These are phyloP conservation scores for Phaeosphaeria sp. DNA, from an alignment of 2,329 filamentous ascomycete genomes.

Conservation along the genomic window DNA sequence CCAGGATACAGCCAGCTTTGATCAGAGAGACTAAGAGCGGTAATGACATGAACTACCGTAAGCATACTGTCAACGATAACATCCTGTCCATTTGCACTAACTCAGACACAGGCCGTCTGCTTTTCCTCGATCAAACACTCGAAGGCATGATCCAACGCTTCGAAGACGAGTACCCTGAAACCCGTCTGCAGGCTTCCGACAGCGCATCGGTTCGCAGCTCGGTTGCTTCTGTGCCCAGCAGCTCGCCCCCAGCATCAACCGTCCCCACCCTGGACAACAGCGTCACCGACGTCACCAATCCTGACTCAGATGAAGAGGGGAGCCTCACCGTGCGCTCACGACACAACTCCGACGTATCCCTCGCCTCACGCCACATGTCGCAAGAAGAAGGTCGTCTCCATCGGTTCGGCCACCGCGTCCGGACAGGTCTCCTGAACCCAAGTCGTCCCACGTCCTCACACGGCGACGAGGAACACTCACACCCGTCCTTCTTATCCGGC, in stretches of 20 bases:
- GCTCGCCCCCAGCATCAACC: slow-evolving; percentile 36
- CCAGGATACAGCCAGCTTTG: slow-evolving; percentile 82
- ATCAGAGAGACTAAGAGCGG: slow-evolving; percentile 73
- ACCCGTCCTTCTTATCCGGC: slow-evolving; percentile 33
- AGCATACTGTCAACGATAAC: slow-evolving; percentile 47
- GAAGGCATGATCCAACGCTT: slow-evolving; percentile 93
- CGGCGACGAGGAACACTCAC: slow-evolving; percentile 12
- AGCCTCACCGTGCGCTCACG: slow-evolving; percentile 60
- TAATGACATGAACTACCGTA: slow-evolving; percentile 80
- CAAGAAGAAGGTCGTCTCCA: slow-evolving; percentile 75
- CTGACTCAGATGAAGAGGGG: slow-evolving; percentile 52
- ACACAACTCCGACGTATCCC: slow-evolving; percentile 70
- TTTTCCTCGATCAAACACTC: slow-evolving; percentile 88
- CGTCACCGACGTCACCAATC: slow-evolving; percentile 28
- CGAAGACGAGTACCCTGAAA: slow-evolving; percentile 95
- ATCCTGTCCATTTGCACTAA: slow-evolving; percentile 20
- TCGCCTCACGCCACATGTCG: slow-evolving; percentile 69
- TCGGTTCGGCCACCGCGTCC: slow-evolving; percentile 70
- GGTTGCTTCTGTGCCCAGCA: slow-evolving; percentile 40
- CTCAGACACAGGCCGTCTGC: slow-evolving; percentile 66
- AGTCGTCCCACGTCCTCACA: slow-evolving; percentile 33
- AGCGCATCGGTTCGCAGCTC: slow-evolving; percentile 40
- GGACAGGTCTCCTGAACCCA: slow-evolving; percentile 64
- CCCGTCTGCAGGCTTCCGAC: slow-evolving; percentile 60
- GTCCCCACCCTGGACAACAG: slow-evolving; percentile 40